Evolutionary conservation across 2,329 filamentous ascomycete species (phyloP).

Genomic region (Plectosphaerella cucumerina): DNA sequence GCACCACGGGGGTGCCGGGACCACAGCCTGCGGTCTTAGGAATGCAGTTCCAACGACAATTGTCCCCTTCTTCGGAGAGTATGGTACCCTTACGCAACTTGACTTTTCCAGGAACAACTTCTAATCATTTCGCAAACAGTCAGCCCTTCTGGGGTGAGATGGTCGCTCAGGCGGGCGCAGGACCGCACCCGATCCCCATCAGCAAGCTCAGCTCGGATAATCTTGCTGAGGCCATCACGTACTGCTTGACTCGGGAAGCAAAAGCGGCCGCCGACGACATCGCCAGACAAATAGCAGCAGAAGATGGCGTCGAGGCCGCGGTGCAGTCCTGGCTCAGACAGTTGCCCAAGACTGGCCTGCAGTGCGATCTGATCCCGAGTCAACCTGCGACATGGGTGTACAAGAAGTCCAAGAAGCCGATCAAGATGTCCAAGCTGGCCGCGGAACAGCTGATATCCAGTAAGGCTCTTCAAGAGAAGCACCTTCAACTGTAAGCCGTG

Average conservation of each 20-base stretch:
- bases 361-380: conserved; percentile 3
- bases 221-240: conserved; percentile 27
- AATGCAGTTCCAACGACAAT: conserved; percentile 69
- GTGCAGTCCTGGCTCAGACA: conserved; percentile 1
- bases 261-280: background rate
- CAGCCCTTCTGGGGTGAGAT: conserved; percentile 37
- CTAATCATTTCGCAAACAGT: conserved; percentile 15
- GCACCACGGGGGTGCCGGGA: conserved; percentile 68
- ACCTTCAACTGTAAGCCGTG: conserved; percentile 1
- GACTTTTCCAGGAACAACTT: no score
- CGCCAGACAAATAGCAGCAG: background rate
- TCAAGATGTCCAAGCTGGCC: conserved; percentile 6
- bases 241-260: conserved; percentile 22
- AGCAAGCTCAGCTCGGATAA: conserved; percentile 26
- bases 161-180: conserved; percentile 32
- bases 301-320: background rate
- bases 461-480: background rate
- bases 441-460: background rate
- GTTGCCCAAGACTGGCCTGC: conserved; percentile 1
- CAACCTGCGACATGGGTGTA: conserved; percentile 1
- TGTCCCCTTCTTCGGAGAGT: conserved; percentile 72
- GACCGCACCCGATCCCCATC: conserved; percentile 29
- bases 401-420: background rate
- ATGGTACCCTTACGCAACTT: background rate
- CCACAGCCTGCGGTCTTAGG: conserved; percentile 68